Conservation (phyloP, 2,329 filamentous ascomycete genomes). For the Teratosphaeria destructans region DNA sequence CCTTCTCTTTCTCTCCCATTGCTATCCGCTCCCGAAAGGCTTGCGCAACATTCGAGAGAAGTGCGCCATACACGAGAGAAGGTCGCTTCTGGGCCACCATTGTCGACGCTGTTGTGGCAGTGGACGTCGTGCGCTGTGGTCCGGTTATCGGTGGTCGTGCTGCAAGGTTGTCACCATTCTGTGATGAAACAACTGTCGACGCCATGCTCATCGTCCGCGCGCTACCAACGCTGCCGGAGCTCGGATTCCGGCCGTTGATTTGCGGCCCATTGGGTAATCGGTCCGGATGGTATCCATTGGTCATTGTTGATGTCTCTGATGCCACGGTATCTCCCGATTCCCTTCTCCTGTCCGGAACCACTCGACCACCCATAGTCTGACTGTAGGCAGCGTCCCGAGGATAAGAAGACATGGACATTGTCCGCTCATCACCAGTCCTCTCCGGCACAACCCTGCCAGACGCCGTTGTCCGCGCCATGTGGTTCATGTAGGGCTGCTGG, state of each 20-base stretch:
- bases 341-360: constrained; percentile 68
- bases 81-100: constrained; percentile 53
- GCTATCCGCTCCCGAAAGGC: constrained; percentile 84
- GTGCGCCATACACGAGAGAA: constrained; percentile 84
- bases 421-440: constrained; percentile 69
- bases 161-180: not conserved
- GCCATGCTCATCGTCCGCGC: constrained; percentile 86
- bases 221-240: constrained; percentile 26
- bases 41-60: constrained; percentile 86
- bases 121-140: constrained; percentile 29
- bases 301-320: constrained; percentile 14
- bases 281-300: constrained; percentile 21
- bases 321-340: constrained; percentile 36
- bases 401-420: constrained; percentile 91
- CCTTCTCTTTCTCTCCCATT: constrained; percentile 83
- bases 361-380: constrained; percentile 85
- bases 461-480: constrained; percentile 69
- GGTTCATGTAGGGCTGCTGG: constrained; percentile 61
- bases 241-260: constrained; percentile 15
- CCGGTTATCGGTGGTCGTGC: constrained; percentile 3
- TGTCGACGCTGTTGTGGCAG: constrained; percentile 30
- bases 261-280: constrained; percentile 13
- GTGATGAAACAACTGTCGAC: constrained; percentile 57
- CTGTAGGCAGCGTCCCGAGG: constrained; percentile 63
- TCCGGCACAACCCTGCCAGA: constrained; percentile 88